A percentile compares a stretch with the other conserved stretches of the same genome.
phyloP scores from a whole-genome alignment of 1,284 basidiomycete species.

The Cerioporus squamosus region DNA sequence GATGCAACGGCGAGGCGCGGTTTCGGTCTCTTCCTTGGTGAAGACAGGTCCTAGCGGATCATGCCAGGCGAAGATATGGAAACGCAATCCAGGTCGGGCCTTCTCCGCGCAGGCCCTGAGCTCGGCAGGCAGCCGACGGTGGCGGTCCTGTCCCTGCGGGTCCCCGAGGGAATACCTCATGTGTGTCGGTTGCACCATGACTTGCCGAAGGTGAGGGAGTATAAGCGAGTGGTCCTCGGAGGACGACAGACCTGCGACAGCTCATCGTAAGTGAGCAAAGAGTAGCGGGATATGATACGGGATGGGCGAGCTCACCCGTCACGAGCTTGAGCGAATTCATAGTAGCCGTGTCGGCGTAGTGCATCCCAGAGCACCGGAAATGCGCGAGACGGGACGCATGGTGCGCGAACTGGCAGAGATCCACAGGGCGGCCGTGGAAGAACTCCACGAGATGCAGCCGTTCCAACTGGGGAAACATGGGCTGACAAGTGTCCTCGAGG shows the following conservation, averaged over 20 bases:
- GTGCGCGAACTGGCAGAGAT: not conserved
- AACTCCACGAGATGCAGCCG: constrained; percentile 4
- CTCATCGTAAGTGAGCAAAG: too few species aligned
- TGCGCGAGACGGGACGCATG: constrained; percentile 9
- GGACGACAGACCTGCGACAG: not conserved
- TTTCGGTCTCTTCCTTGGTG: not conserved
- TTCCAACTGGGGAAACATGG: not conserved
- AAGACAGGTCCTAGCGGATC: not conserved
- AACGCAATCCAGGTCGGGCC: not conserved
- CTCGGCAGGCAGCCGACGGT: not conserved
- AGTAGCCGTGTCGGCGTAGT: not conserved
- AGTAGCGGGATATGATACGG: too few species aligned
- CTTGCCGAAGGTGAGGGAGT: not conserved
- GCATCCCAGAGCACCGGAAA: constrained; percentile 1
- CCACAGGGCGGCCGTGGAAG: not conserved
- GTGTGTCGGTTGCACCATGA: constrained; percentile 3
- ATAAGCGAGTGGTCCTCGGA: not conserved
- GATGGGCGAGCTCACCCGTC: not conserved
- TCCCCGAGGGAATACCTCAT: not conserved
- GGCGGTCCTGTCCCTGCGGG: not conserved
- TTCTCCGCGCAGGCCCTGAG: not conserved
- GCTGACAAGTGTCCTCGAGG: not conserved
- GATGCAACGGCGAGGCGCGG: not conserved
- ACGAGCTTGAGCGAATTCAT: not conserved
- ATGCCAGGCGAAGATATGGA: not conserved